Evolutionary conservation across 148 eudicot genomes (phyloP).

Genomic region (Chenopodium quinoa): DNA sequence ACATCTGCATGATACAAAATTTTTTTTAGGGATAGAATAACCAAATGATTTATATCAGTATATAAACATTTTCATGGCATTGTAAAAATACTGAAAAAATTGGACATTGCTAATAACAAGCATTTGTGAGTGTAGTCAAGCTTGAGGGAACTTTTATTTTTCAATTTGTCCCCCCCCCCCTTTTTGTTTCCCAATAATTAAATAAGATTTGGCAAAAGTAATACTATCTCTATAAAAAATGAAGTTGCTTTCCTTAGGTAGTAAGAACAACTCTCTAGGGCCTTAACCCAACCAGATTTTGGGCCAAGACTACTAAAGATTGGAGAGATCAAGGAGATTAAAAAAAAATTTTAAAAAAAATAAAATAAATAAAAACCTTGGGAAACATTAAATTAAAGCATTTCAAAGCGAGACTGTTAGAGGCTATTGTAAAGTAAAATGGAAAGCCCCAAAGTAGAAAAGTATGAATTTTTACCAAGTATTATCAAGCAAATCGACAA

Average conservation of each 20-base stretch:
- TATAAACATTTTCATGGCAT: neutral
- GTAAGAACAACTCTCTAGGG: neutral
- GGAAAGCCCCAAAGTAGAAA: neutral
- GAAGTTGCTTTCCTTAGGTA: neutral
- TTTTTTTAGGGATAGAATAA: slow-evolving; percentile 20
- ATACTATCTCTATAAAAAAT: neutral
- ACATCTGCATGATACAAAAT: slow-evolving; percentile 56
- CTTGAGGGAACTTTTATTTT: neutral
- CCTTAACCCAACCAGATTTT: neutral
- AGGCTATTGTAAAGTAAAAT: too few species aligned
- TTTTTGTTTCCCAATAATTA: neutral
- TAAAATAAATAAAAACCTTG: neutral
- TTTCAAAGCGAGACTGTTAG: too few species aligned
- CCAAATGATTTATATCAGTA: neutral
- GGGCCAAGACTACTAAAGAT: neutral
- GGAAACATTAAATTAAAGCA: neutral
- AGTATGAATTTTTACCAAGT: neutral
- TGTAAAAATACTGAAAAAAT: neutral
- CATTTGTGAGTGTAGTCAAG: neutral
- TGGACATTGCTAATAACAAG: neutral
- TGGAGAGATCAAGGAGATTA: neutral
- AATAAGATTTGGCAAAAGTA: neutral
- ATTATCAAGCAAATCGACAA: neutral
- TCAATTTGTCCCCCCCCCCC: too few species aligned
- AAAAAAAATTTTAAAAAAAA: too few species aligned